phyloP scores from a whole-genome alignment of 2,329 filamentous ascomycete species.

The Epichloe sibirici region DNA sequence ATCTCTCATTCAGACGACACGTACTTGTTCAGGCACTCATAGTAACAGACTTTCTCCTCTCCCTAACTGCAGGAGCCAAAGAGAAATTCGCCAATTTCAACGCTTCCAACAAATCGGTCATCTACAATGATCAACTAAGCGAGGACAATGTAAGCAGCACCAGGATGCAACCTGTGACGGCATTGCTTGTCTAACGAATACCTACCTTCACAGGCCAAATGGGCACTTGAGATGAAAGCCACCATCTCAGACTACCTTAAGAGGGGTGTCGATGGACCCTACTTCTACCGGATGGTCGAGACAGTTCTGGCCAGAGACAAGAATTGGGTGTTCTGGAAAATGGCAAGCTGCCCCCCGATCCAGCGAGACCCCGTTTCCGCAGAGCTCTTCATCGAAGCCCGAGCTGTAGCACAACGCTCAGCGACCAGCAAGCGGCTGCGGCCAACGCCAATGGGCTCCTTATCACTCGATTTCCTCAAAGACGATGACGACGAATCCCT shows the following conservation, averaged over 20 bases:
- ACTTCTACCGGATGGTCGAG: slow-evolving; percentile 94
- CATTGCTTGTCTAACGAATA: not conserved
- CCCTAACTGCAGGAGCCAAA: slow-evolving; percentile 70
- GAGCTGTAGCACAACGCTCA: slow-evolving; percentile 49
- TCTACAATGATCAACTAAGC: slow-evolving; percentile 64
- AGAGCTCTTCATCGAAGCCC: slow-evolving; percentile 57
- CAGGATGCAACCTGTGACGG: not conserved
- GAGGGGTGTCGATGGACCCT: slow-evolving; percentile 69
- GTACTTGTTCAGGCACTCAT: slow-evolving; percentile 93
- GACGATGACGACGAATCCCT: slow-evolving; percentile 47
- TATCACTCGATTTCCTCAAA: slow-evolving; percentile 67
- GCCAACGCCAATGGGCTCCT: slow-evolving; percentile 54
- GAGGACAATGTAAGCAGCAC: slow-evolving; percentile 64
- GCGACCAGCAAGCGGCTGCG: slow-evolving; percentile 62
- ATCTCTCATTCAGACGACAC: slow-evolving; percentile 86
- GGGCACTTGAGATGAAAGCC: slow-evolving; percentile 68
- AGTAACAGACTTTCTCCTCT: slow-evolving; percentile 88
- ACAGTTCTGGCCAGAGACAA: slow-evolving; percentile 92
- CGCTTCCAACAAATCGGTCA: slow-evolving; percentile 70
- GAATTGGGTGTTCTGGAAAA: slow-evolving; percentile 98
- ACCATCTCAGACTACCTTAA: slow-evolving; percentile 75
- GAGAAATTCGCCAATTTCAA: slow-evolving; percentile 59
- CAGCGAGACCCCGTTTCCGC: slow-evolving; percentile 60
- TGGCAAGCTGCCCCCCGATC: slow-evolving; percentile 88
- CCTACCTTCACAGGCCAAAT: slow-evolving; percentile 53